phyloP scores from a whole-genome alignment of 2,329 filamentous ascomycete genomes.

The Niveomyces coronatus region DNA sequence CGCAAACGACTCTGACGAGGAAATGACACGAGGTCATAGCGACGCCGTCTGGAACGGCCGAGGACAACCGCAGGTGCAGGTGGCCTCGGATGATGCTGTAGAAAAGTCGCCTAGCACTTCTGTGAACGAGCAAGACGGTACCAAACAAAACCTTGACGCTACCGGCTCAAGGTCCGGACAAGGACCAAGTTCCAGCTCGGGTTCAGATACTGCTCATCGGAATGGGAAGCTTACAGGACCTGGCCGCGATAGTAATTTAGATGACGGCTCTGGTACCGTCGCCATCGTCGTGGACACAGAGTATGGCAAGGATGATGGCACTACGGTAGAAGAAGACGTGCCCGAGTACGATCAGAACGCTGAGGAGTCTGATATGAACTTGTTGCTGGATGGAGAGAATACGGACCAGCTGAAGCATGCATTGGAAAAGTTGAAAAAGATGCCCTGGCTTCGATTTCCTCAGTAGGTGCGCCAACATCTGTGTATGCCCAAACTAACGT shows the following conservation, averaged over 20 bases:
- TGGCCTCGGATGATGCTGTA: background rate
- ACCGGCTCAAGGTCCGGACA: too few species aligned
- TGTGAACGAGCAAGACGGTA: background rate
- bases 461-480: slow-evolving; percentile 19
- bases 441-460: slow-evolving; percentile 31
- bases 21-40: background rate
- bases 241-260: background rate
- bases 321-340: slow-evolving; percentile 9
- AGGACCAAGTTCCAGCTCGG: too few species aligned
- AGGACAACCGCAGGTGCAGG: background rate
- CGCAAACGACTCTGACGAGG: background rate
- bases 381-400: slow-evolving; percentile 17
- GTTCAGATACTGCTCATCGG: too few species aligned
- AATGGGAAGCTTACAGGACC: too few species aligned
- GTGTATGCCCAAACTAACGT: background rate
- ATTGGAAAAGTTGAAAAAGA: slow-evolving; percentile 21
- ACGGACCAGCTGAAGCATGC: slow-evolving; percentile 20
- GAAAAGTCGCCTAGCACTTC: background rate
- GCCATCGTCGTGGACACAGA: background rate
- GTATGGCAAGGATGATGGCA: slow-evolving; percentile 6
- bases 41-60: background rate
- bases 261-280: background rate
- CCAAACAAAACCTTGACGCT: background rate
- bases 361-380: slow-evolving; percentile 5
- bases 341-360: slow-evolving; percentile 11